A percentile compares a stretch with the other conserved stretches of the same genome.
phyloP scores from a whole-genome alignment of 192 early-diverging fungal species.

The Spizellomyces sp. region DNA sequence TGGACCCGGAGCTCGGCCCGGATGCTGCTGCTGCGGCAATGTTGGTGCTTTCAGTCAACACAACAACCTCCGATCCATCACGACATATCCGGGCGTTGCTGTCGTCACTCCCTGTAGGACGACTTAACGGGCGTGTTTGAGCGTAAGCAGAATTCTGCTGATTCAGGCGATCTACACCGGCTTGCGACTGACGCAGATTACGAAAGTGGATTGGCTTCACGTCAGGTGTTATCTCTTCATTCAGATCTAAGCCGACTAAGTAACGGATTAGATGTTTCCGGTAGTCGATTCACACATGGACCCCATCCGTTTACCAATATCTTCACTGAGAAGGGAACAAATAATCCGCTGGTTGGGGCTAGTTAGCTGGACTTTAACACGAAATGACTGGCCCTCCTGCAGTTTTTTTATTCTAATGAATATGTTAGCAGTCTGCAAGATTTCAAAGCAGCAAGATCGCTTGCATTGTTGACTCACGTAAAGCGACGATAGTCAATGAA shows the following conservation, averaged over 20 bases:
- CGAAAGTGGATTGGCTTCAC: slow-evolving; percentile 25
- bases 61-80: too few species aligned
- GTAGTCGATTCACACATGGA: not conserved
- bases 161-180: not conserved
- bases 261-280: not conserved
- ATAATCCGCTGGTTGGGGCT: slow-evolving; percentile 14
- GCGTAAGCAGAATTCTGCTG: too few species aligned
- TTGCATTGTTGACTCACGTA: slow-evolving; percentile 24
- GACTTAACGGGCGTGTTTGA: too few species aligned
- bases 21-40: too few species aligned
- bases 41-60: too few species aligned
- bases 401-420: slow-evolving; percentile 32
- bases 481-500: slow-evolving; percentile 41
- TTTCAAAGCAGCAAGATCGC: not conserved
- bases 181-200: slow-evolving; percentile 6
- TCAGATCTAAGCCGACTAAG: slow-evolving; percentile 25
- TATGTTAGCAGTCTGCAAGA: not conserved
- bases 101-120: too few species aligned
- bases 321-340: slow-evolving; percentile 16
- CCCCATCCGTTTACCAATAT: slow-evolving; percentile 13
- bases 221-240: slow-evolving; percentile 26
- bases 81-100: too few species aligned
- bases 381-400: slow-evolving; percentile 33
- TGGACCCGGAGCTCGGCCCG: too few species aligned
- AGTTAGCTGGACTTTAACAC: slow-evolving; percentile 9